Percentiles rank a stretch among this genome's conserved stretches.
phyloP scores from a whole-genome alignment of 306 rosid species.

The Trifolium repens region DNA sequence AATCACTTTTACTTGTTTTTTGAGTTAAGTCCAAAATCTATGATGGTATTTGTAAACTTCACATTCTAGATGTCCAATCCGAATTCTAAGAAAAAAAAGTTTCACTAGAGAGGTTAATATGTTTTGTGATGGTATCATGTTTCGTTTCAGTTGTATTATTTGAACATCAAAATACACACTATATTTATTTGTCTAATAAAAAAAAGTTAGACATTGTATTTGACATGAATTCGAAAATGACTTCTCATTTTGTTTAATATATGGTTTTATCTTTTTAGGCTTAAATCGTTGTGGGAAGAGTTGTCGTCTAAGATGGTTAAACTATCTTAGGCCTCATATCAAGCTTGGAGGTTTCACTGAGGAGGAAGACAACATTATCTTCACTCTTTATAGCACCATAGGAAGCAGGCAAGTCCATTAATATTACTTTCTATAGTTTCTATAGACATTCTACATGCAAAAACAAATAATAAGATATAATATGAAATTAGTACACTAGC shows the following conservation, averaged over 20 bases:
- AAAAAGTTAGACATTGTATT: neutral
- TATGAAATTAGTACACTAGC: neutral
- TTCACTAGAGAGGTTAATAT: neutral
- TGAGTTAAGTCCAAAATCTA: neutral
- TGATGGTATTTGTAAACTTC: neutral
- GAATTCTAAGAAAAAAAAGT: neutral
- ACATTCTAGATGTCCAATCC: neutral
- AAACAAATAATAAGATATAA: neutral
- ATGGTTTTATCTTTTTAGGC: constrained; percentile 7
- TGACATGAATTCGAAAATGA: neutral
- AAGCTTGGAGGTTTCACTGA: constrained; percentile 46
- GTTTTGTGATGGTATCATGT: neutral
- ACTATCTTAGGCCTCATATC: constrained; percentile 42
- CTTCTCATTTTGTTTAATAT: neutral
- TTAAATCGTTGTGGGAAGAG: constrained; percentile 43
- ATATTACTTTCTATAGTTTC: neutral
- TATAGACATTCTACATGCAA: neutral
- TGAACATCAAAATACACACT: neutral
- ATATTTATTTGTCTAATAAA: neutral
- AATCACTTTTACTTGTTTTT: neutral
- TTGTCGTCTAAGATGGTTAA: constrained; percentile 44
- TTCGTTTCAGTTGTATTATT: neutral
- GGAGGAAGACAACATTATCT: constrained; percentile 37
- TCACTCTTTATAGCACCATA: constrained; percentile 28
- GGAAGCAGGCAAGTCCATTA: constrained; percentile 45